These are phyloP conservation scores for Alternaria metachromatica DNA, from an alignment of 2,329 filamentous ascomycete genomes.

Conservation along the genomic window DNA sequence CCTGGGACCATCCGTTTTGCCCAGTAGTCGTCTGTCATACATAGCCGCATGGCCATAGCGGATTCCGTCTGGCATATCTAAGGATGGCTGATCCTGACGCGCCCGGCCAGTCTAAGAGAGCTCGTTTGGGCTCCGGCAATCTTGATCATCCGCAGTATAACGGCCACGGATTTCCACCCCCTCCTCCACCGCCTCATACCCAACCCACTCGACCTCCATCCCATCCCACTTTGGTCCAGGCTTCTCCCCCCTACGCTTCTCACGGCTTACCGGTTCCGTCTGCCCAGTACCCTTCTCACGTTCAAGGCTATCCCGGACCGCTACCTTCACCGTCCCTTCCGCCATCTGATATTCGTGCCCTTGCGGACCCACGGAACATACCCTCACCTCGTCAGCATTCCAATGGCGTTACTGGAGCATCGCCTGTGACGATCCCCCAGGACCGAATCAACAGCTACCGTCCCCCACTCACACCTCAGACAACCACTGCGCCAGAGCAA, in stretches of 20 bases:
- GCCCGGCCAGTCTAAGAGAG: conserved; percentile 45
- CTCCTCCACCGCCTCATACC: conserved; percentile 40
- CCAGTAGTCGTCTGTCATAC: conserved; percentile 30
- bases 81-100: conserved; percentile 51
- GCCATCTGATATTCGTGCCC: conserved; percentile 42
- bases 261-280: conserved; percentile 35
- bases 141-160: conserved; percentile 35
- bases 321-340: conserved; percentile 42
- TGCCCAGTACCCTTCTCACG: conserved; percentile 29
- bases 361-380: conserved; percentile 43
- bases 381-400: conserved; percentile 44
- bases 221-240: conserved; percentile 40
- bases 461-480: conserved; percentile 41
- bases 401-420: conserved; percentile 42
- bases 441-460: conserved; percentile 44
- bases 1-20: conserved; percentile 25
- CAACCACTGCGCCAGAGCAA: conserved; percentile 28
- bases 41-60: conserved; percentile 51
- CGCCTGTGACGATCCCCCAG: conserved; percentile 42
- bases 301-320: conserved; percentile 29
- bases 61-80: conserved; percentile 43
- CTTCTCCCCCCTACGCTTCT: conserved; percentile 35
- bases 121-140: conserved; percentile 48
- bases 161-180: conserved; percentile 41
- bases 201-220: conserved; percentile 39